Evolutionary conservation across 225 moss, liverwort and hornwort species (phyloP), one percentile per base, ranked within the genome.

Genomic region (Sphagnum tenellum): DNA sequence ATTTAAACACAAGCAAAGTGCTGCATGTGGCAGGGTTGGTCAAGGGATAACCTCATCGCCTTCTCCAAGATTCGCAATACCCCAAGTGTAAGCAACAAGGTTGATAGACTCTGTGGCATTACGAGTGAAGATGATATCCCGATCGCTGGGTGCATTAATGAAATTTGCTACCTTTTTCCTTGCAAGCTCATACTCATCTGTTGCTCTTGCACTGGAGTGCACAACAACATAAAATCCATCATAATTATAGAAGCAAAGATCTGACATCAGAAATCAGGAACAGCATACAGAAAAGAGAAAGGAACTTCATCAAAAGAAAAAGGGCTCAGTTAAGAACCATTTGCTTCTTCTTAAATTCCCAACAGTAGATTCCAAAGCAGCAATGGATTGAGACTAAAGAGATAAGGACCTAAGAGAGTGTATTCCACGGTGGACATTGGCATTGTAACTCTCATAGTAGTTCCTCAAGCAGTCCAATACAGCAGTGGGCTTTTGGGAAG

Each of bases 101-200:
- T 96, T 96, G 63, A 96, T 92, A 44, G 92, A 92, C 64, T 96
- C 96, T 56, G 86, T 85, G 47, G 96, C 96, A 77, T 92, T 96
- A 56, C 92, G 88, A 44, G 96, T 92, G 54, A 89, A 96, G 57
- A 96, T 80, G 50, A 96, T 57, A 67, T 96, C 77, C 57, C 82
- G 88, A 71, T 88, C 85, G 55, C 81, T 86, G 13, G 92, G 85
- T 57, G 96, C 75, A 65, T 96, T 88, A 46, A 96, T 83, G 65
- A 96, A 90, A 64, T 80, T 77, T 10, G 92, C 83, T 55, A 96
- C 76, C 75, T 86, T 85, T 65, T 67, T 87, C 69, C 92, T 87
- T 47, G 92, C 82, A 61, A 52, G 46, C 78, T 96, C 95, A 59
- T 87, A 96, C 58, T 90, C 86, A 56, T 96, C 95, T 67, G 95